Percentiles rank a stretch among this genome's conserved stretches.
Evolutionary conservation across 2,329 filamentous ascomycete genomes (phyloP).

Genomic region (Arthrinium puccinioides): DNA sequence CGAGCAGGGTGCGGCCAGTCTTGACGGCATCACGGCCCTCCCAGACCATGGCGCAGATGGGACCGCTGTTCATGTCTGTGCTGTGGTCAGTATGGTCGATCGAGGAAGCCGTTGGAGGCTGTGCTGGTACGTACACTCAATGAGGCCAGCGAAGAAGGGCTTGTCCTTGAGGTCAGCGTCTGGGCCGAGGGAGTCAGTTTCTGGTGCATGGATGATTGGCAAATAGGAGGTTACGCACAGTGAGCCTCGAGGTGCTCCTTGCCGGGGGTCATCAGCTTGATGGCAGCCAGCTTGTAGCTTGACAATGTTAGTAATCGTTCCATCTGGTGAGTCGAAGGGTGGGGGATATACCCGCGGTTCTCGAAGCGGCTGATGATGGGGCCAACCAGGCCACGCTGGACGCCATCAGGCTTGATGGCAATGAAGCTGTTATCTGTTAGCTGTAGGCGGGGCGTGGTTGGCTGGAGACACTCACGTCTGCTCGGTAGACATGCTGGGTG

Average conservation of each 20-base stretch:
- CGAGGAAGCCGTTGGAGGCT: neutral
- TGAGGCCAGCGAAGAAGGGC: conserved; percentile 94
- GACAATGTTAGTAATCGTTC: neutral
- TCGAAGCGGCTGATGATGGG: conserved; percentile 98
- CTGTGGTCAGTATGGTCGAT: neutral
- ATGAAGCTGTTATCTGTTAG: conserved; percentile 69
- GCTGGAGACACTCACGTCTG: conserved; percentile 64
- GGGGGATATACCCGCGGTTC: conserved; percentile 65
- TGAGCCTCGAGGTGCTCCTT: conserved; percentile 97
- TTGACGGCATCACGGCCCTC: conserved; percentile 98
- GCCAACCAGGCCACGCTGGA: conserved; percentile 97
- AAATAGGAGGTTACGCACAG: conserved; percentile 48
- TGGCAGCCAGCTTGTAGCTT: conserved; percentile 95
- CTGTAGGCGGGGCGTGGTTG: conserved; percentile 8
- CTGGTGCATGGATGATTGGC: neutral
- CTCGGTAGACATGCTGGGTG: conserved; percentile 66
- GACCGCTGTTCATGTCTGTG: conserved; percentile 91
- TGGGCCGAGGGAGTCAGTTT: conserved; percentile 26
- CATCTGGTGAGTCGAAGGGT: neutral
- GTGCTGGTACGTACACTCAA: conserved; percentile 64
- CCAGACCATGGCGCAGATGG: conserved; percentile 99
- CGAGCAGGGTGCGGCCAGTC: conserved; percentile 93
- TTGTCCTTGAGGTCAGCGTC: conserved; percentile 85
- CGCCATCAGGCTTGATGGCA: conserved; percentile 99
- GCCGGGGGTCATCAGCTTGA: conserved; percentile 86